These are phyloP conservation scores for Trichosporon ovoides DNA, from an alignment of 1,284 basidiomycete species.

Conservation along the genomic window DNA sequence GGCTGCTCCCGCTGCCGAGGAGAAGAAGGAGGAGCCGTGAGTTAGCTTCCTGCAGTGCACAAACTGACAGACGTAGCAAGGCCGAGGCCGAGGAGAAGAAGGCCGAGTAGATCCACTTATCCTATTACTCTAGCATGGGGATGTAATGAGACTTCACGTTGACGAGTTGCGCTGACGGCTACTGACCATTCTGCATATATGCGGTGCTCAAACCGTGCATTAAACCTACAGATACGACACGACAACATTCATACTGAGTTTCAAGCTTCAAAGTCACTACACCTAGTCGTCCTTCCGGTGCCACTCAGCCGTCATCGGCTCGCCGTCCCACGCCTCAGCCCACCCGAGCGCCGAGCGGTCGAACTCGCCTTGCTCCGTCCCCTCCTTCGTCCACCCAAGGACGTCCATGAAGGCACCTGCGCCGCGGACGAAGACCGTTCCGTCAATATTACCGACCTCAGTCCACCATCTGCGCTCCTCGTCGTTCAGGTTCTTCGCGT, in stretches of 20 bases:
- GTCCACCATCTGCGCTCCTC: constrained; percentile 41
- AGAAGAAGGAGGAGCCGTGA: constrained; percentile 26
- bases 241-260: too few relatives aligned
- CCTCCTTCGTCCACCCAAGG: constrained; percentile 60
- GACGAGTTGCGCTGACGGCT: not conserved
- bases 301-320: not conserved
- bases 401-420: constrained; percentile 60
- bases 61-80: constrained; percentile 12
- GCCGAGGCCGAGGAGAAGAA: constrained; percentile 9
- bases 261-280: too few relatives aligned
- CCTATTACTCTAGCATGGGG: constrained; percentile 4
- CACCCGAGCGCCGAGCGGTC: constrained; percentile 62
- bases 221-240: too few relatives aligned
- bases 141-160: constrained; percentile 5
- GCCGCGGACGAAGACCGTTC: constrained; percentile 59
- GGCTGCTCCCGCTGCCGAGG: too few relatives aligned
- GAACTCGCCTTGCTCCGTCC: constrained; percentile 52
- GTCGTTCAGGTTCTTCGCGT: constrained; percentile 49
- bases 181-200: too few relatives aligned
- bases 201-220: too few relatives aligned
- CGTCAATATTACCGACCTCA: constrained; percentile 55
- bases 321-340: constrained; percentile 60
- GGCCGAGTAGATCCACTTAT: constrained; percentile 6
- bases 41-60: not conserved
- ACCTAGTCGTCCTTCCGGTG: not conserved